phyloP scores from a whole-genome alignment of 2,329 filamentous ascomycete species.

The Botrytis pseudocinerea region DNA sequence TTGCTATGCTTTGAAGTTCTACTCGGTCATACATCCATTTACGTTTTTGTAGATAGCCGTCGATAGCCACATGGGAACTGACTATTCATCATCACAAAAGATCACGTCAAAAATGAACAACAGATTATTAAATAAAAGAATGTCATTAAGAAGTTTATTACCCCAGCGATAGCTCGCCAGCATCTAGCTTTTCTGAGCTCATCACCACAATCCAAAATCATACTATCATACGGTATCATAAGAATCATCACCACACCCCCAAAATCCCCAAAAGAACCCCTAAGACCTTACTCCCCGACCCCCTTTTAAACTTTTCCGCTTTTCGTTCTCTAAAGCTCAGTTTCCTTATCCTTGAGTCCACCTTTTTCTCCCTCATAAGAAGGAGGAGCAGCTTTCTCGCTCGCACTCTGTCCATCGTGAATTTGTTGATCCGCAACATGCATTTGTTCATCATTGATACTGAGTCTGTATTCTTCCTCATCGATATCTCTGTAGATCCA shows the following conservation, averaged over 20 bases:
- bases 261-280: background rate
- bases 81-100: no score
- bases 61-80: background rate
- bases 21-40: background rate
- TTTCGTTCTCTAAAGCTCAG: background rate
- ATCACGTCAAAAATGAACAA: background rate
- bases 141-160: constrained; percentile 16
- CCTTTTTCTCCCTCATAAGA: constrained; percentile 11
- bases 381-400: constrained; percentile 1
- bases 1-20: background rate
- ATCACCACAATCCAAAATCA: background rate
- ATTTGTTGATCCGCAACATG: background rate
- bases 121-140: background rate
- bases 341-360: background rate
- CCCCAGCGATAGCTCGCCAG: background rate
- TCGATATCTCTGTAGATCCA: constrained; percentile 51
- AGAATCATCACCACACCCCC: constrained; percentile 8
- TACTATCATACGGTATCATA: constrained; percentile 21
- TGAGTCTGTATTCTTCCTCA: constrained; percentile 48
- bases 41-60: no score
- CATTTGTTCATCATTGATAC: constrained; percentile 38
- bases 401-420: background rate
- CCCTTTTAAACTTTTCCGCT: background rate
- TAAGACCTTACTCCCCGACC: background rate
- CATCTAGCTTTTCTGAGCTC: constrained; percentile 10